Percentiles rank a stretch among this genome's conserved stretches.
Evolutionary conservation across 257 asterid species (phyloP).

Genomic region (Solanum sejunctum): DNA sequence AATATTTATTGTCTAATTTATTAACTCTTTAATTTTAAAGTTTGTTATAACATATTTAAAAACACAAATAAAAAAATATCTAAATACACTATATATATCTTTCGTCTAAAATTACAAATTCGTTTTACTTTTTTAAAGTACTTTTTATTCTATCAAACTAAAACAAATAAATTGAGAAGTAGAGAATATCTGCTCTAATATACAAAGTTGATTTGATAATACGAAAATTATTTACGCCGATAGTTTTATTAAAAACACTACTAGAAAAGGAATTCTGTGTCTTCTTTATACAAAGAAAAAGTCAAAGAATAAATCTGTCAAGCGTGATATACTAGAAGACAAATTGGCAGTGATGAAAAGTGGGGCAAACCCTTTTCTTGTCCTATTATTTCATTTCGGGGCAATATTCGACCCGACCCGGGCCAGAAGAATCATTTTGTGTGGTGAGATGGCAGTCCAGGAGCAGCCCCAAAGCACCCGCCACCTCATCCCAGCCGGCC

Average conservation of each 20-base stretch:
- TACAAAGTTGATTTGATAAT: not conserved
- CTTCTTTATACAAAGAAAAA: not conserved
- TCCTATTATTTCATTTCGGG: not conserved
- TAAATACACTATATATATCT: too few species aligned
- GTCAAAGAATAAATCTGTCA: not conserved
- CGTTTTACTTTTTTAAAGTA: too few species aligned
- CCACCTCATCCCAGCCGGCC: not conserved
- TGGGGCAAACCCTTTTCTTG: not conserved
- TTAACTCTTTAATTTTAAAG: too few species aligned
- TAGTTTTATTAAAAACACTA: not conserved
- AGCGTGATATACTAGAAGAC: not conserved
- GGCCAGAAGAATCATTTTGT: not conserved
- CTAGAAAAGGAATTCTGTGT: not conserved
- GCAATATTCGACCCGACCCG: not conserved
- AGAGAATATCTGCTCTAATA: too few species aligned
- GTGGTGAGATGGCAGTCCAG: not conserved
- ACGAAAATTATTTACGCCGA: not conserved
- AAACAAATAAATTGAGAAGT: too few species aligned
- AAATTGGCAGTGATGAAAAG: not conserved
- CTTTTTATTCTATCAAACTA: too few species aligned
- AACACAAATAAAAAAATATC: too few species aligned
- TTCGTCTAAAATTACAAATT: too few species aligned
- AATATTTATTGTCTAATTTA: too few species aligned
- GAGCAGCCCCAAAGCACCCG: not conserved
- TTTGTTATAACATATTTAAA: too few species aligned